Percentiles rank a stretch among this genome's conserved stretches.
Conservation (phyloP, 768 basidiomycete species). For the Lyophyllum atratum region DNA sequence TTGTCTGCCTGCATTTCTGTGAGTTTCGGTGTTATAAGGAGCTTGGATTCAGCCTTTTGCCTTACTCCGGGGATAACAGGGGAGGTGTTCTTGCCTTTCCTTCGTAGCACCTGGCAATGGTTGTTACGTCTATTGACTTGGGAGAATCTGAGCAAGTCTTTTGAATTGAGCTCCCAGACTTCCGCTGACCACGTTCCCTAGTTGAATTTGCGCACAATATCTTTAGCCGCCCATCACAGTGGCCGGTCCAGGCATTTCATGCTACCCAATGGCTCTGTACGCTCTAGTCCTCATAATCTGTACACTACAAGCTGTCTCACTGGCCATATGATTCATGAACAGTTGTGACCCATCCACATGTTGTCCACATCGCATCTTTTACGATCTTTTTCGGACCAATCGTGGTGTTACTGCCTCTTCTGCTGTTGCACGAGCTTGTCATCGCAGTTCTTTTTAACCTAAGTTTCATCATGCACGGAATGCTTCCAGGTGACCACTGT, state of each 20-base stretch:
- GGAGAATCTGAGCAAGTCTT: constrained; percentile 7
- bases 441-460: constrained; percentile 34
- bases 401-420: constrained; percentile 34
- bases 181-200: neutral
- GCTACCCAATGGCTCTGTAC: constrained; percentile 15
- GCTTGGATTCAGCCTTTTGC: neutral
- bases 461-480: constrained; percentile 37
- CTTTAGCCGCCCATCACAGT: constrained; percentile 19
- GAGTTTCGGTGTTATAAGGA: neutral
- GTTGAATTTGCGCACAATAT: constrained; percentile 5
- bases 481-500: constrained; percentile 27
- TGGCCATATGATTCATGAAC: neutral
- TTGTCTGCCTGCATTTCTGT: constrained; percentile 1
- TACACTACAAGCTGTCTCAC: neutral
- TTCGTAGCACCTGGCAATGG: constrained; percentile 4
- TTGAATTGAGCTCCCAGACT: neutral
- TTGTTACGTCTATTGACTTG: neutral
- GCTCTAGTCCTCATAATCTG: constrained; percentile 1
- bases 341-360: constrained; percentile 32
- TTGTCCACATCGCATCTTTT: constrained; percentile 36
- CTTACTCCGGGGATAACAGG: neutral
- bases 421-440: constrained; percentile 34
- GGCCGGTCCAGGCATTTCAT: constrained; percentile 17
- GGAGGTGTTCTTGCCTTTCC: neutral
- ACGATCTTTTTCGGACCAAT: constrained; percentile 46